Evolutionary conservation across 306 rosid genomes (phyloP).

Genomic region (Oxytropis ochrocephala): DNA sequence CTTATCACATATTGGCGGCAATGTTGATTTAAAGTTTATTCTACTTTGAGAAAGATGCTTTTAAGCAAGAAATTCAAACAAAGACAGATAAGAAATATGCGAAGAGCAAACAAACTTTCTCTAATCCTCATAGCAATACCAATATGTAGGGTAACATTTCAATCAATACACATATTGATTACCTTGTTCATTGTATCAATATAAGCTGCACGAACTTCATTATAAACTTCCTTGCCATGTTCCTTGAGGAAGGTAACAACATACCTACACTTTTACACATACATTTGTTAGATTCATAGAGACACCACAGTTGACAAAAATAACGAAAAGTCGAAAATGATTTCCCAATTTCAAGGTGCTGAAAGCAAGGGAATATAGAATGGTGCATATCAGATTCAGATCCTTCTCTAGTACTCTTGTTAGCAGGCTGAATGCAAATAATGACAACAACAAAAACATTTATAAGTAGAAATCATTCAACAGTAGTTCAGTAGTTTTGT

Average conservation of each 20-base stretch:
- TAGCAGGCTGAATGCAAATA: background rate
- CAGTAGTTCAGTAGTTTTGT: background rate
- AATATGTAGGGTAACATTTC: background rate
- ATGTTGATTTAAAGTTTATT: constrained; percentile 7
- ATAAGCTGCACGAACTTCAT: constrained; percentile 86
- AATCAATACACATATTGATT: background rate
- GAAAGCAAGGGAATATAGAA: constrained; percentile 1
- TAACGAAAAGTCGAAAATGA: no score
- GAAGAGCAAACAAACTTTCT: background rate
- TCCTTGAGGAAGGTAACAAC: constrained; percentile 77
- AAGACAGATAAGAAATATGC: background rate
- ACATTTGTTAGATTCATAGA: constrained; percentile 21
- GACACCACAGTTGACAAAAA: constrained; percentile 11
- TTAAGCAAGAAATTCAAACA: background rate
- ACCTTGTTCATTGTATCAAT: constrained; percentile 97
- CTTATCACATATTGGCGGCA: background rate
- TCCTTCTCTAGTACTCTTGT: constrained; percentile 6
- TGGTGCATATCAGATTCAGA: background rate
- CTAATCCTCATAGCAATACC: background rate
- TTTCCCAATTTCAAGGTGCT: constrained; percentile 3
- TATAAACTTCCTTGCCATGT: constrained; percentile 83
- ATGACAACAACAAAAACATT: constrained; percentile 1
- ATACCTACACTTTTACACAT: constrained; percentile 53
- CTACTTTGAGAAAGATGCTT: background rate
- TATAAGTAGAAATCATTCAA: background rate